A percentile compares a stretch with the other conserved stretches of the same genome.
Evolutionary conservation across 176 grass and related monocot genomes (phyloP).

Genomic region (Tillandsia fasciculata): DNA sequence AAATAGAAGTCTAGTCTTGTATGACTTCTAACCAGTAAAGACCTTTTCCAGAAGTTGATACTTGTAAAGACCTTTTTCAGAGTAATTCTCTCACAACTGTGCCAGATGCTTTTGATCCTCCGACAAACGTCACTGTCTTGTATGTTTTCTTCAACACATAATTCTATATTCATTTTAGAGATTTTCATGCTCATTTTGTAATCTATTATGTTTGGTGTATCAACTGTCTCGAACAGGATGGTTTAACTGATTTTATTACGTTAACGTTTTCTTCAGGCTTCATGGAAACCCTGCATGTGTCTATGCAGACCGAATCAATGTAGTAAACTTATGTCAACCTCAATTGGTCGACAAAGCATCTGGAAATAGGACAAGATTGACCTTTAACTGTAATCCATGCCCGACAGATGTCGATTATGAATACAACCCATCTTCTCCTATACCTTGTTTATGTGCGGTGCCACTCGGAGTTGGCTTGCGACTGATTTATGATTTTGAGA

Average conservation of each 20-base stretch:
- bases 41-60: not conserved
- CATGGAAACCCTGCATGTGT: conserved; percentile 67
- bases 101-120: conserved; percentile 40
- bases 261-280: conserved; percentile 42
- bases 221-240: no score
- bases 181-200: not conserved
- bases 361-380: conserved; percentile 26
- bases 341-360: conserved; percentile 16
- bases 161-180: not conserved
- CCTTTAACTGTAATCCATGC: conserved; percentile 30
- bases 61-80: conserved; percentile 30
- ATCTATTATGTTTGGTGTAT: no score
- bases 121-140: conserved; percentile 46
- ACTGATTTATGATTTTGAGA: conserved; percentile 61
- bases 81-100: conserved; percentile 66
- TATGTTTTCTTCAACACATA: conserved; percentile 36
- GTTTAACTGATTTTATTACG: not conserved
- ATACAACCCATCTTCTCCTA: conserved; percentile 54
- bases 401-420: conserved; percentile 42
- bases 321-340: conserved; percentile 41
- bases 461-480: conserved; percentile 74
- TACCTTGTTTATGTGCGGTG: conserved; percentile 50
- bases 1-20: conserved; percentile 74
- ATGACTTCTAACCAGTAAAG: conserved; percentile 22
- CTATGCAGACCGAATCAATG: conserved; percentile 29